Evolutionary conservation across 2,329 filamentous ascomycete species (phyloP).

Genomic region (Epichloe brachyelytri): DNA sequence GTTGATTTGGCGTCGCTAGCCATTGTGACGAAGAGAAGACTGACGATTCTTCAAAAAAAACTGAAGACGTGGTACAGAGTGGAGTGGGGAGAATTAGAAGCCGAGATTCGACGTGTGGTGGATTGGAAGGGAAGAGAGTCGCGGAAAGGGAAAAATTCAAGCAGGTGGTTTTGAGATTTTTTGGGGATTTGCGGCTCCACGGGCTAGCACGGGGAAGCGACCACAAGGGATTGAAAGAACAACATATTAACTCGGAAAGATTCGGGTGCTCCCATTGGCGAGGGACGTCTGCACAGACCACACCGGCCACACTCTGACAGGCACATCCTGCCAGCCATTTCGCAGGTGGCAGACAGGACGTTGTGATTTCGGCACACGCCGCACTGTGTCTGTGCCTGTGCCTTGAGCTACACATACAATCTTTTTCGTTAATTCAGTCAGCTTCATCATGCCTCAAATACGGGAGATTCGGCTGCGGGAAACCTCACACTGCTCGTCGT

Average conservation of each 20-base stretch:
- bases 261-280: constrained; percentile 6
- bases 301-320: constrained; percentile 1
- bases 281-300: neutral
- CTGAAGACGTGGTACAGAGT: constrained; percentile 5
- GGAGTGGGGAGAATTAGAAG: constrained; percentile 5
- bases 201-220: neutral
- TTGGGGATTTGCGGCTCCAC: neutral
- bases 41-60: neutral
- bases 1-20: constrained; percentile 24
- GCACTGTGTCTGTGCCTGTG: neutral
- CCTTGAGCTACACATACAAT: too few species aligned
- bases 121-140: neutral
- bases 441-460: too few species aligned
- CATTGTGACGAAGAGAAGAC: constrained; percentile 26
- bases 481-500: too few species aligned
- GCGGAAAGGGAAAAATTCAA: constrained; percentile 1
- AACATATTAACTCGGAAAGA: constrained; percentile 5
- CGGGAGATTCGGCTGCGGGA: too few species aligned
- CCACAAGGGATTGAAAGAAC: neutral
- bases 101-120: constrained; percentile 2
- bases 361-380: neutral
- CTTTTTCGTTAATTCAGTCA: too few species aligned
- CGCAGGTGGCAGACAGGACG: too few species aligned
- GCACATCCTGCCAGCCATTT: constrained; percentile 1
- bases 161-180: neutral